Conservation (phyloP, 139 green algal species). For the Auxenochlorella pyrenoidosa region DNA sequence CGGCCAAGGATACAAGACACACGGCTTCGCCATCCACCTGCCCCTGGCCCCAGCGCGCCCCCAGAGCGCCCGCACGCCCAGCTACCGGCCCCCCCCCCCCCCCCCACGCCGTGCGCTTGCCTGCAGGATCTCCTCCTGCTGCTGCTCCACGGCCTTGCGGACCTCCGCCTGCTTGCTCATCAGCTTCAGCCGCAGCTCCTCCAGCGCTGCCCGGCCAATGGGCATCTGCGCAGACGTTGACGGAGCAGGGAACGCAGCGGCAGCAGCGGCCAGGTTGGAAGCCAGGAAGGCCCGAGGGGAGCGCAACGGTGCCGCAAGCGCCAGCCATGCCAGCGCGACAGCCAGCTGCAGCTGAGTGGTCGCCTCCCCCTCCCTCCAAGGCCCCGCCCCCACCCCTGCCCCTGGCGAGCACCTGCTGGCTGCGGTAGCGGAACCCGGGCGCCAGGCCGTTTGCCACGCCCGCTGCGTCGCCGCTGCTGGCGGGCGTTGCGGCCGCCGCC, state of each 20-base stretch:
- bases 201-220: conserved; percentile 24
- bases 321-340: background rate
- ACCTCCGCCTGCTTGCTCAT: conserved; percentile 49
- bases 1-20: too few relatives aligned
- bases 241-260: background rate
- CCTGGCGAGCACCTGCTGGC: background rate
- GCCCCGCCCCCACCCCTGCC: too few relatives aligned
- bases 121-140: conserved; percentile 72
- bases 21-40: too few relatives aligned
- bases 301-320: too few relatives aligned
- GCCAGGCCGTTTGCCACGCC: background rate
- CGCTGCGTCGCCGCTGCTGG: background rate
- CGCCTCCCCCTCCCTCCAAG: too few relatives aligned
- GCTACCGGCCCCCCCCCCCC: background rate
- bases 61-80: too few relatives aligned
- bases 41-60: too few relatives aligned
- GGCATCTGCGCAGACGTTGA: conserved; percentile 22
- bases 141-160: conserved; percentile 41
- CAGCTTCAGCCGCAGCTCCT: conserved; percentile 55
- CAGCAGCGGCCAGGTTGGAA: too few relatives aligned
- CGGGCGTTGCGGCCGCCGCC: background rate
- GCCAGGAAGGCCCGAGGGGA: too few relatives aligned
- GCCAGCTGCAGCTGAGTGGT: too few relatives aligned
- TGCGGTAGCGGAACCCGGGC: conserved; percentile 23
- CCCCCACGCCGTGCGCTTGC: conserved; percentile 58